Base-by-base conservation (phyloP, 192 early-diverging fungal species). In the Neocallimastix lanati region DNA sequence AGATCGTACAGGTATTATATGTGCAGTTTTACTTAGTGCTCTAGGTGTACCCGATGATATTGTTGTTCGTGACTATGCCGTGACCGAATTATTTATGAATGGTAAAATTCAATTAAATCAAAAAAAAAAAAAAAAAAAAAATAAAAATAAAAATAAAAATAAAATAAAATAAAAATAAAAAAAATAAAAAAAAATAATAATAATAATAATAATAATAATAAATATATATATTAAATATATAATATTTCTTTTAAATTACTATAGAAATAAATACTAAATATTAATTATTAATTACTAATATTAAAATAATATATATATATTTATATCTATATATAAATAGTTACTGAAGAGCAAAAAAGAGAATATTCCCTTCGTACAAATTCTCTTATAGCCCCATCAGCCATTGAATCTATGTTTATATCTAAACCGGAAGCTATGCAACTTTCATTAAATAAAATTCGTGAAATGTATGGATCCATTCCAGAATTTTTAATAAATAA, bases 1-100 rank as follows among this genome's bases (percentile, higher is more conserved):
- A 80, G 91, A 92, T 80, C 85, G 91, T 79, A 92, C 91, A 11
- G 91, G 89, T 40, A 85, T 92, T 80, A 81, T 90, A 67, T 84
- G 86, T 28, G 87, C 86, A 80, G 81, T 92, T 27, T 76, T 90
- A 13, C 80, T 88, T 37, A 83, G 84, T n/a, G 86, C 90, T 21
- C 80, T 84, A 79, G 86, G 81, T 28, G 88, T 88, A 13, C 85
- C 87, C 28, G 87, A 89, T 29, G 84, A 85, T 28, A 79, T 85
- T 50, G 88, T 92, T 35, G 87, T 87, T 21, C 81, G 83, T 2
- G 90, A 92, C 81, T 92, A 92, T 81, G 85, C 84, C 25, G 50
- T 67, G 0, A 67, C 50, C 4, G 50, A 67, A 67, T 67, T 67
- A n/a, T 67, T 67, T n/a, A 67, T 67, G 50, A 67, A 67, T 67